A percentile compares a stretch with the other conserved stretches of the same genome.
phyloP scores from a whole-genome alignment of 495 filamentous ascomycete species.

The Thozetella sp. region DNA sequence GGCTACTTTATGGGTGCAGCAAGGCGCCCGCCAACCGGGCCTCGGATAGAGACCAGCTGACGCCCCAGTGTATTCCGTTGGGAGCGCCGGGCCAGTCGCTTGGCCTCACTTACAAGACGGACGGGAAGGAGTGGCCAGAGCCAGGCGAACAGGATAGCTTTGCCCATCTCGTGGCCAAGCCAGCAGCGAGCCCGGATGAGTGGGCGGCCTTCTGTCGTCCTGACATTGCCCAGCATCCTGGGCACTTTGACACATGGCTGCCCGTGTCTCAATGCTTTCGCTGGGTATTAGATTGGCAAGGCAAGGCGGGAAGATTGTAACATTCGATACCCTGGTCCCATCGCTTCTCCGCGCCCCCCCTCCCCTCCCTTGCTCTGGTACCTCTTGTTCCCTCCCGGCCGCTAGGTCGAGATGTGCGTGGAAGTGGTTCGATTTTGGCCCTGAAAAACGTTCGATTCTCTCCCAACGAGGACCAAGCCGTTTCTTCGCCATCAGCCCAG shows the following conservation, averaged over 20 bases:
- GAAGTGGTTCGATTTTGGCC: conserved; percentile 23
- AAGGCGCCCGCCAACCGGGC: no score
- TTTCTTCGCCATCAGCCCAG: conserved; percentile 2
- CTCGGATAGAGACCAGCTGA: no score
- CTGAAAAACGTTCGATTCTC: conserved; percentile 27
- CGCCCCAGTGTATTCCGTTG: no score
- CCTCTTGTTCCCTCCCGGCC: conserved; percentile 6
- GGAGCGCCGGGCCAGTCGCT: no score
- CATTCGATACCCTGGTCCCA: conserved; percentile 26
- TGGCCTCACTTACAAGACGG: no score
- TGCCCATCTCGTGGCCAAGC: neutral
- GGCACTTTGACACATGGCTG: conserved; percentile 18
- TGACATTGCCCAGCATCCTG: neutral
- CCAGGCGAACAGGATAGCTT: no score
- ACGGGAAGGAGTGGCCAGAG: no score
- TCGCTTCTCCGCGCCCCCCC: conserved; percentile 2
- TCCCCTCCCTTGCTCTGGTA: neutral
- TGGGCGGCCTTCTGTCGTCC: neutral
- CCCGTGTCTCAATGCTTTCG: conserved; percentile 20
- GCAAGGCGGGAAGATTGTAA: conserved; percentile 9
- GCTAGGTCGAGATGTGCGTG: neutral
- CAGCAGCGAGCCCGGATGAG: conserved; percentile 5
- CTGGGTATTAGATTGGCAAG: no score
- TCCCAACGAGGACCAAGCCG: conserved; percentile 1
- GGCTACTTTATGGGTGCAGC: no score